A percentile compares a stretch with the other conserved stretches of the same genome.
These are phyloP conservation scores for Corniculantispora saksenae DNA, from an alignment of 2,329 filamentous ascomycete species.

Conservation along the genomic window DNA sequence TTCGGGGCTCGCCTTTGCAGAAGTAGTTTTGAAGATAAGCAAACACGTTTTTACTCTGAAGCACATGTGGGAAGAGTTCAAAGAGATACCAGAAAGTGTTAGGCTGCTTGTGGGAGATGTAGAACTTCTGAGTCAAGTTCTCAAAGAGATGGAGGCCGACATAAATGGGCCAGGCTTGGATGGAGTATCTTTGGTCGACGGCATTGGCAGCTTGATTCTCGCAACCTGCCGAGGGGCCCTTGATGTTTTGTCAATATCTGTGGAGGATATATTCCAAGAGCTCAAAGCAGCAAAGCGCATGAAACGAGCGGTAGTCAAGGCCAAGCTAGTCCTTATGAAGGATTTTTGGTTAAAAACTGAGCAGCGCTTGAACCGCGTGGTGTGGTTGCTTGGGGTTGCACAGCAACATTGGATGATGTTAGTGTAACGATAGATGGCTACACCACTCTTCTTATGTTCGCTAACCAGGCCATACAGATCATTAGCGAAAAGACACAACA, in stretches of 20 bases:
- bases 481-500: background rate
- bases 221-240: background rate
- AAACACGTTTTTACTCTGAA: background rate
- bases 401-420: background rate
- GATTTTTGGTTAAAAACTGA: constrained; percentile 1
- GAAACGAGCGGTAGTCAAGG: background rate
- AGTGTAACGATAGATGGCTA: too few relatives aligned
- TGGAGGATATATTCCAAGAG: background rate
- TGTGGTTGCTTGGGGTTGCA: background rate
- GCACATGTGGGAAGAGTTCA: background rate
- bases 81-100: background rate
- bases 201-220: background rate
- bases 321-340: background rate
- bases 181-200: too few relatives aligned
- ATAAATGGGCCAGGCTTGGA: background rate
- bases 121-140: background rate
- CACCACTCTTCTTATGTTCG: too few relatives aligned
- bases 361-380: background rate
- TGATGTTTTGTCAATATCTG: background rate
- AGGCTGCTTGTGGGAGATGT: background rate
- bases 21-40: background rate
- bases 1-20: background rate
- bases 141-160: constrained; percentile 3
- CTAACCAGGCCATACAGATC: too few relatives aligned
- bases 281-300: background rate